Conservation (phyloP, 345 rosid genomes). For the Eucalyptus sideroxylon region DNA sequence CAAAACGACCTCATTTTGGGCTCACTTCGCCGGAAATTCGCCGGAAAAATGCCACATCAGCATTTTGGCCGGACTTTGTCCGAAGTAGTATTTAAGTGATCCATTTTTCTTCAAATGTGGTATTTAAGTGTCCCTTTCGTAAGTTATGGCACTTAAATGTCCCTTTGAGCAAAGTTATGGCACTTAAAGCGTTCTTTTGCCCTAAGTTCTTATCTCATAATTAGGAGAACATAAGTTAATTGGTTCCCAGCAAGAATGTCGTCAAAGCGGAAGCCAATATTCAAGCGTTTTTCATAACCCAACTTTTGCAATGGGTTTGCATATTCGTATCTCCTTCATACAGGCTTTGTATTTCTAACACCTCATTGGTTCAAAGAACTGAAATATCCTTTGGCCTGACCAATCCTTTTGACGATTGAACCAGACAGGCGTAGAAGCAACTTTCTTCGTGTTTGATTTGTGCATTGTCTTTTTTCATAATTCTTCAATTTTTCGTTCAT, state of each 20-base stretch:
- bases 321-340: neutral
- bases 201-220: neutral
- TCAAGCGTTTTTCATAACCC: too few relatives aligned
- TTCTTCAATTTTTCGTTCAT: neutral
- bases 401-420: neutral
- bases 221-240: neutral
- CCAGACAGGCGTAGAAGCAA: neutral
- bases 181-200: too few relatives aligned
- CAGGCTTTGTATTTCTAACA: neutral
- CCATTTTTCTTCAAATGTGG: too few relatives aligned
- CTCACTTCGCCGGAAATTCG: too few relatives aligned
- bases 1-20: too few relatives aligned
- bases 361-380: neutral
- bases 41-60: too few relatives aligned
- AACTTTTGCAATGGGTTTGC: too few relatives aligned
- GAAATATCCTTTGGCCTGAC: neutral
- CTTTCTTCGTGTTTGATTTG: neutral
- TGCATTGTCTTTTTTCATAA: neutral
- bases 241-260: neutral
- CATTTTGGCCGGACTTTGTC: too few relatives aligned
- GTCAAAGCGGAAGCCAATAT: neutral
- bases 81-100: too few relatives aligned
- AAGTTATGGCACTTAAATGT: too few relatives aligned
- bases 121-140: too few relatives aligned
- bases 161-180: too few relatives aligned